Evolutionary conservation across 495 filamentous ascomycete species (phyloP).

Genomic region (Penicillium ochrochloron): DNA sequence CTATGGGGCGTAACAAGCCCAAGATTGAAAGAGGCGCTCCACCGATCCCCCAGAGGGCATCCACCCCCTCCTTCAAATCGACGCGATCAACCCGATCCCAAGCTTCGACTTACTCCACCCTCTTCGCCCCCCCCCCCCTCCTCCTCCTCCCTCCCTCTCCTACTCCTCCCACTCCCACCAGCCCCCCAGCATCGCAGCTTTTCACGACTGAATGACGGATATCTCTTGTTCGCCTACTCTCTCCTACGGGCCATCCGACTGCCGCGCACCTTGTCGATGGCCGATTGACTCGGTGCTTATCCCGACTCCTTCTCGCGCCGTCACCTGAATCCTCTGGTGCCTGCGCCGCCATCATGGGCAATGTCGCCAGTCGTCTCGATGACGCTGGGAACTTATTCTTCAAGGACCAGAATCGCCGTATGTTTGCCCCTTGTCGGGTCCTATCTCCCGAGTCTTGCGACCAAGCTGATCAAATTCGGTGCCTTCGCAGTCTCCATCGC

Average conservation of each 20-base stretch:
- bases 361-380: conserved; percentile 87
- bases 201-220: conserved; percentile 18
- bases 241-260: conserved; percentile 24
- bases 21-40: conserved; percentile 8
- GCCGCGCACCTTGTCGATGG: conserved; percentile 45
- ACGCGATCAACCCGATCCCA: conserved; percentile 34
- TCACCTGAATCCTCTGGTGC: conserved; percentile 30
- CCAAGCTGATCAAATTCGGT: conserved; percentile 1
- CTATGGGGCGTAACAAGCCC: not conserved
- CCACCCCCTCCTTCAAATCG: conserved; percentile 27
- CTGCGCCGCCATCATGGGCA: conserved; percentile 69
- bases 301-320: conserved; percentile 39
- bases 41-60: conserved; percentile 11
- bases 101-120: conserved; percentile 44
- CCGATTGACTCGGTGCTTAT: conserved; percentile 38
- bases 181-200: conserved; percentile 1
- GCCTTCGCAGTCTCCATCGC: conserved; percentile 76
- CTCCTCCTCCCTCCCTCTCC: conserved; percentile 7
- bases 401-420: conserved; percentile 89
- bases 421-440: conserved; percentile 23
- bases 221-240: not conserved
- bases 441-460: not conserved
- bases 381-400: conserved; percentile 83
- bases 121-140: conserved; percentile 35
- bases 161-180: not conserved